Conservation (phyloP, 2,329 filamentous ascomycete species). For the Amauroascus verrucosus region DNA sequence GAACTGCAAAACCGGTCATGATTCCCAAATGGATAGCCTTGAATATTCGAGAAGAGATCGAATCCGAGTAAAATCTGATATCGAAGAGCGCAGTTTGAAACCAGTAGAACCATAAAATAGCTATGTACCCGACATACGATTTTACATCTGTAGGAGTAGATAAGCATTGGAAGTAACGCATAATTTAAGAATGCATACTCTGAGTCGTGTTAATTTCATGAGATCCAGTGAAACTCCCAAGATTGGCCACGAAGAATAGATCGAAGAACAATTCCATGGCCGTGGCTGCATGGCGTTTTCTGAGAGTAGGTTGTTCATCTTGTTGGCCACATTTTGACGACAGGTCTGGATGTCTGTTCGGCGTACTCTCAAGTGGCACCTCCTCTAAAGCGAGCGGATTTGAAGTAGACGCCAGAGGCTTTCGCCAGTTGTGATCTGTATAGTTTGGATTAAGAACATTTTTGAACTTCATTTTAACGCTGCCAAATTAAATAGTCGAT, state of each 20-base stretch:
- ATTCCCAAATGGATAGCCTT: slow-evolving; percentile 53
- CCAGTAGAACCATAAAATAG: slow-evolving; percentile 60
- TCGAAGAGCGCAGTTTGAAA: slow-evolving; percentile 54
- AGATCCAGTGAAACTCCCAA: slow-evolving; percentile 51
- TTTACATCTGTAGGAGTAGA: slow-evolving; percentile 25
- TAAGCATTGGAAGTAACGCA: not conserved
- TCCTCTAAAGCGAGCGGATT: slow-evolving; percentile 3
- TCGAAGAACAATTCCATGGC: slow-evolving; percentile 51
- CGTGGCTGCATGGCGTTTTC: slow-evolving; percentile 28
- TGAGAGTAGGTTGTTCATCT: not conserved
- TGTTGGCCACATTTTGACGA: not conserved
- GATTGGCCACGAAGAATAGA: slow-evolving; percentile 54
- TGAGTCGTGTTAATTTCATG: slow-evolving; percentile 42
- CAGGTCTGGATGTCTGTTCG: not conserved
- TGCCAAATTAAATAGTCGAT: not conserved
- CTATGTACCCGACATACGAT: slow-evolving; percentile 45
- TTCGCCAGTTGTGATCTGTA: slow-evolving; percentile 5
- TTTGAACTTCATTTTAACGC: slow-evolving; percentile 11
- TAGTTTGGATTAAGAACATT: slow-evolving; percentile 12
- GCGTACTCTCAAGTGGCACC: not conserved
- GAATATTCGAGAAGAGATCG: slow-evolving; percentile 50
- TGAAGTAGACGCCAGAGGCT: slow-evolving; percentile 9
- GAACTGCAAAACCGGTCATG: slow-evolving; percentile 55
- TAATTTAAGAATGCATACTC: not conserved
- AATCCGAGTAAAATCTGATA: slow-evolving; percentile 55